Percentiles rank a stretch among this genome's conserved stretches.
Evolutionary conservation across 495 filamentous ascomycete species (phyloP).

Genomic region (Penicillium egyptiacum): DNA sequence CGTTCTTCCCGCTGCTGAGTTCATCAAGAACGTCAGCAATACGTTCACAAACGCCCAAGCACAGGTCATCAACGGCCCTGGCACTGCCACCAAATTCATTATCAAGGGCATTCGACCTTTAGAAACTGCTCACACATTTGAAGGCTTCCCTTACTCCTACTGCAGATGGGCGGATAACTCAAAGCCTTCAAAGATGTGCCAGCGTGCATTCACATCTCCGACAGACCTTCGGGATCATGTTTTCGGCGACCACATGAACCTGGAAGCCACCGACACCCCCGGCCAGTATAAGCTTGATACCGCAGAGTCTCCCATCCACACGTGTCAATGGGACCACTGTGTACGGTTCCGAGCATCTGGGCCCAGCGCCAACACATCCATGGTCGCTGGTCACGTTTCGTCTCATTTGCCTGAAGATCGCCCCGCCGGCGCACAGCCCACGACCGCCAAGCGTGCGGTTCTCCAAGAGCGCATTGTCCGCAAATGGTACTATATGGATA

Average conservation of each 20-base stretch:
- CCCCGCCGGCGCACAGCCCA: constrained; percentile 46
- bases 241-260: constrained; percentile 63
- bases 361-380: constrained; percentile 42
- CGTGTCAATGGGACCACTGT: constrained; percentile 43
- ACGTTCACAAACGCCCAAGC: constrained; percentile 75
- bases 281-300: constrained; percentile 50
- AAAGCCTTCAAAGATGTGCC: constrained; percentile 51
- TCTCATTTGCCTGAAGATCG: constrained; percentile 54
- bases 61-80: constrained; percentile 67
- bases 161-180: constrained; percentile 56
- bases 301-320: constrained; percentile 40
- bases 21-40: constrained; percentile 90
- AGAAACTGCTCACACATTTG: constrained; percentile 68
- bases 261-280: constrained; percentile 51
- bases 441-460: constrained; percentile 39
- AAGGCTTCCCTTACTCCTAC: constrained; percentile 56
- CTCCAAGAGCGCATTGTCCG: constrained; percentile 47
- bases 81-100: constrained; percentile 73
- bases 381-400: constrained; percentile 50
- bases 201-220: constrained; percentile 59
- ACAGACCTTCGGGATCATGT: constrained; percentile 73
- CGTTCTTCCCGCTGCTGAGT: constrained; percentile 85
- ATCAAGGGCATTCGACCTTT: constrained; percentile 88
- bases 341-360: constrained; percentile 40
- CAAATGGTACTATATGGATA: constrained; percentile 57